Evolutionary conservation across 2,329 filamentous ascomycete genomes (phyloP).

Genomic region (Seiridium unicorne): DNA sequence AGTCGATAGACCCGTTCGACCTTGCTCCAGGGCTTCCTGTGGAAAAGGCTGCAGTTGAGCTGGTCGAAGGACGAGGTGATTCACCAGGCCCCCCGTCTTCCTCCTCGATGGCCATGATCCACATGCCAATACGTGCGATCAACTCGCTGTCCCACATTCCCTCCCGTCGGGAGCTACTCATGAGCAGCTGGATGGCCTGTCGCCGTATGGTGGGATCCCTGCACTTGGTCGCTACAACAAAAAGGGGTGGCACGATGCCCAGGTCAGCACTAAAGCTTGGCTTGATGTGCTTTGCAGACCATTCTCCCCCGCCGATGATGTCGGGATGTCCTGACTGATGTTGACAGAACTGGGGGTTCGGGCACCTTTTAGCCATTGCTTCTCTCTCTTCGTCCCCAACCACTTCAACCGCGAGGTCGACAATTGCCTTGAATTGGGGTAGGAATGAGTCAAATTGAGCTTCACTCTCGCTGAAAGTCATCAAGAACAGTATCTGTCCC

Average conservation of each 20-base stretch:
- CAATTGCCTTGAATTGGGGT: slow-evolving; percentile 51
- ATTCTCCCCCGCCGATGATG: slow-evolving; percentile 40
- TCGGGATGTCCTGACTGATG: slow-evolving; percentile 36
- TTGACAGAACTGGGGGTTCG: slow-evolving; percentile 40
- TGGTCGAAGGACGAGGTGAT: slow-evolving; percentile 24
- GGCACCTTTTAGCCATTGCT: slow-evolving; percentile 44
- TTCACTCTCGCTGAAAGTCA: slow-evolving; percentile 60
- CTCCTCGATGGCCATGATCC: slow-evolving; percentile 56
- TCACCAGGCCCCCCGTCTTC: slow-evolving; percentile 31
- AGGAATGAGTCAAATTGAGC: slow-evolving; percentile 56
- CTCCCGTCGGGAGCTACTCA: slow-evolving; percentile 60
- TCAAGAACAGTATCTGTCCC: slow-evolving; percentile 54
- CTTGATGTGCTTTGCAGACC: slow-evolving; percentile 51
- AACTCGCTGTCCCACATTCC: slow-evolving; percentile 69
- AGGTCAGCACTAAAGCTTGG: slow-evolving; percentile 63
- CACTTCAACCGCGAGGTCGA: slow-evolving; percentile 57
- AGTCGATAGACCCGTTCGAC: slow-evolving; percentile 29
- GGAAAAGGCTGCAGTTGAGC: slow-evolving; percentile 23
- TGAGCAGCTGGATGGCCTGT: slow-evolving; percentile 60
- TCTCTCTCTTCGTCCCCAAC: slow-evolving; percentile 56
- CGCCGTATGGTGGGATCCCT: slow-evolving; percentile 55
- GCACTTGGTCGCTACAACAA: slow-evolving; percentile 66
- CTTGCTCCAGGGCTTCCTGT: slow-evolving; percentile 18
- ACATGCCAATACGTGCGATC: slow-evolving; percentile 52
- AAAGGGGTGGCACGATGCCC: slow-evolving; percentile 64